Conservation (phyloP, 306 rosid species). For the Glycine tomentella region DNA sequence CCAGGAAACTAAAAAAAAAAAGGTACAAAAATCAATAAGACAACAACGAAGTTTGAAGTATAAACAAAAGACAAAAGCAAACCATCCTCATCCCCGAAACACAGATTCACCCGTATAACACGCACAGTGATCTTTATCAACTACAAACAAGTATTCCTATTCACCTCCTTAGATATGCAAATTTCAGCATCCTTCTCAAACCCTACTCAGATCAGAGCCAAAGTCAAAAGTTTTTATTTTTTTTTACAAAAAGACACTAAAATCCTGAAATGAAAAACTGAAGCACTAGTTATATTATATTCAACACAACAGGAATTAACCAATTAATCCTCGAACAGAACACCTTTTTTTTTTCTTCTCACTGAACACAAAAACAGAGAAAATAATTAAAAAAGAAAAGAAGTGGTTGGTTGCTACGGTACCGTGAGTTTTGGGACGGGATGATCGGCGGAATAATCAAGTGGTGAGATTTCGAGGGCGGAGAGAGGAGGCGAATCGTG, state of each 20-base stretch:
- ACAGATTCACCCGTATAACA: not conserved
- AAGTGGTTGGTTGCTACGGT: not conserved
- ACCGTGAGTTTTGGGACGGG: constrained; percentile 72
- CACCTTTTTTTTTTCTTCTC: too few relatives aligned
- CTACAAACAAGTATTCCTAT: not conserved
- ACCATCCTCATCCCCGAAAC: not conserved
- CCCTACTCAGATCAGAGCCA: constrained; percentile 27
- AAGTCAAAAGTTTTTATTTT: not conserved
- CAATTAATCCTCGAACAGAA: constrained; percentile 4
- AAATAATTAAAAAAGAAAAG: not conserved
- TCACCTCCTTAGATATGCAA: not conserved
- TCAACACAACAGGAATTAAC: not conserved
- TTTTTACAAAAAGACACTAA: not conserved
- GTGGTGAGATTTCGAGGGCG: constrained; percentile 59
- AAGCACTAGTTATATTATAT: not conserved
- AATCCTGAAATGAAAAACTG: not conserved
- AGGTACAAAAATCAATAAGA: not conserved
- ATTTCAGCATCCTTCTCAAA: constrained; percentile 14
- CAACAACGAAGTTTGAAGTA: constrained; percentile 14
- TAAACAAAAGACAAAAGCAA: constrained; percentile 2
- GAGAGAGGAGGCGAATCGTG: constrained; percentile 50
- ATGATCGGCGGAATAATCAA: constrained; percentile 47
- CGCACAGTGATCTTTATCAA: not conserved
- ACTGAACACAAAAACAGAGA: not conserved
- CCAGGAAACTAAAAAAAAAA: not conserved